Base-by-base conservation (phyloP, 495 filamentous ascomycete genomes). In the Jackrogersella multiformis region DNA sequence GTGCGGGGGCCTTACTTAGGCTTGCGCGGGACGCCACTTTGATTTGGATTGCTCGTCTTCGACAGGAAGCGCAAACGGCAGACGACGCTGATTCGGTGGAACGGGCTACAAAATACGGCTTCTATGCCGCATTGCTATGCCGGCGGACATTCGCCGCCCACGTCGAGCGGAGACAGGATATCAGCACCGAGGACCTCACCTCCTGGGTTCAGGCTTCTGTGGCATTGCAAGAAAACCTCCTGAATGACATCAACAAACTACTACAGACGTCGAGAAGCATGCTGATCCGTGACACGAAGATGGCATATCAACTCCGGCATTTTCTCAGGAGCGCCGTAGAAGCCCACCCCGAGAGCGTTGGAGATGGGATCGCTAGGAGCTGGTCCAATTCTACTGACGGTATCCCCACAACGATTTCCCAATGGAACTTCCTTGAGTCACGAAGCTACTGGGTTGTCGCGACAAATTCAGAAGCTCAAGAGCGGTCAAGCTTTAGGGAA, bases 121-220 rank as follows among this genome's bases (percentile, higher is more conserved):
- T 87, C 2, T 79, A 71, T 58, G 80, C 84, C 1, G 76, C 84
- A n/a, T 58, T 87, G 3, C 69, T 87, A 20, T 86, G 82, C 52
- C 73, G 81, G 38, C 71, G 77, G 2, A 87, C 84, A 0, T 88
- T 84, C 49, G 61, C 71, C 4, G 35, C 73, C 7, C 73, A 74
- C 20, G 6, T 69, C 3, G 70, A 71, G 5, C 39, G 38, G 1
- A 16, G 51, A 0, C 26, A 24, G 4, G 16, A 13, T 0, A 39
- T 78, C n/a, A 70, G 64, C 30, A 36, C 30, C 1, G 35, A 51
- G 0, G 61, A 70, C 4, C 57, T 81, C 12, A 52, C 53, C 7
- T 39, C 42, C 1, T 79, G 72, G 65, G 48, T 79, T 16, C 66
- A 75, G 53, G 75, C 76, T 15, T 80, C 76, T 2, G 67, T 83